Base-by-base conservation (phyloP, 1,284 basidiomycete species). In the Coriolopsis trogii region DNA sequence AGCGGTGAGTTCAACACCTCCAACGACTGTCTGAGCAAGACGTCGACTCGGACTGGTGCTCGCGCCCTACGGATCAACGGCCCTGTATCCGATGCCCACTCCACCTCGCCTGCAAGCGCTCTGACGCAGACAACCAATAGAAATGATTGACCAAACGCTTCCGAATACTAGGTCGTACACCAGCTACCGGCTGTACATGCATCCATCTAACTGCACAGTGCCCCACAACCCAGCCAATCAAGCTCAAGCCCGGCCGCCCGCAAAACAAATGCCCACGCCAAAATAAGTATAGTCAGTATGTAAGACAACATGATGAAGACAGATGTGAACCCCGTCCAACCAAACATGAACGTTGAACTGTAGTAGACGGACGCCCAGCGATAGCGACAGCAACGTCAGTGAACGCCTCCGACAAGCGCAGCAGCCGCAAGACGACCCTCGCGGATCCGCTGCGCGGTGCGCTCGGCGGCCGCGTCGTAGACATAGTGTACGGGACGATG, bases 401-500 rank as follows among this genome's bases (percentile, higher is more conserved):
- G 73, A 38, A 75, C 72, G 8, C 73, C 71, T 21, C 71, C 75
- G 3, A 75, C 70, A 23, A 70, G 60, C 20, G 68, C 60, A 6
- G 59, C 58, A 18, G 63, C 59, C 6, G 64, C 62, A 44, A 69
- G 59, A 20, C 64, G 61, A 12, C 71, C 76, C 47, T 84, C 77
- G 50, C 71, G 70, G 41, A 87, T 70, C 42, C 83, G 74, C 70
- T 87, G 78, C 59, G 78, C 73, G 44, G 82, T 83, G 54, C 87
- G 79, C 68, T 92, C 90, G 15, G 87, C 89, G 1, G 84, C 88
- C 0, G 89, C 89, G 65, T 92, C 89, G 66, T 92, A 92, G 21
- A 85, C 87, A 67, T 84, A 92, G n/a, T 79, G 78, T 30, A 80
- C 75, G 3, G 79, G 77, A n/a, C 73, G 74, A 48, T 74, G 79